phyloP scores from a whole-genome alignment of 345 rosid genomes.

The Syzygium oleosum region DNA sequence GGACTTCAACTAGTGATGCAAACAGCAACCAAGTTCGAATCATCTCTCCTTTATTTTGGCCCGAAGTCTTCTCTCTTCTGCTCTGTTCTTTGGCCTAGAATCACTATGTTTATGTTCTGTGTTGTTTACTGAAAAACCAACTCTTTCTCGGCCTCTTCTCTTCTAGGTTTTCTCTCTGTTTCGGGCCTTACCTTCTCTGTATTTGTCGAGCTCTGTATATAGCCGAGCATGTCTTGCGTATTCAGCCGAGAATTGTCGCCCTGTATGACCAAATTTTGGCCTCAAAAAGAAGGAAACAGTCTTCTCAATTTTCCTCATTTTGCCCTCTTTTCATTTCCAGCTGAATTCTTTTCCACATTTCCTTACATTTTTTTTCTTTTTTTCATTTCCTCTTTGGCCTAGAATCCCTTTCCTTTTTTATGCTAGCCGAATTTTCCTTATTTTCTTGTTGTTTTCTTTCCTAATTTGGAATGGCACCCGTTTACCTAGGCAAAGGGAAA shows the following conservation, averaged over 20 bases:
- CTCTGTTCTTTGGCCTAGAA: not conserved
- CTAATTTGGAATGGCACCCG: not conserved
- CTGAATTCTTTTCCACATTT: not conserved
- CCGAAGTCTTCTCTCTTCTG: not conserved
- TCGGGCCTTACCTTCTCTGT: not conserved
- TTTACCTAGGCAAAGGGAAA: not conserved
- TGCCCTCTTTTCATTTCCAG: not conserved
- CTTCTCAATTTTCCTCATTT: not conserved
- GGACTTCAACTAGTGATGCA: not conserved
- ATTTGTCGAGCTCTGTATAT: not conserved
- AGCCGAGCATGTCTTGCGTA: not conserved
- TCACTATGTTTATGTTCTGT: not conserved
- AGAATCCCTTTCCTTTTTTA: not conserved
- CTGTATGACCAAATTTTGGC: not conserved
- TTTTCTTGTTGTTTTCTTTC: not conserved
- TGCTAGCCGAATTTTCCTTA: not conserved
- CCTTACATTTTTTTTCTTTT: not conserved
- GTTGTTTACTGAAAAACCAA: not conserved
- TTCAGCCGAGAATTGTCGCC: not conserved
- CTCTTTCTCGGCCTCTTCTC: not conserved
- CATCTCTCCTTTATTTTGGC: not conserved
- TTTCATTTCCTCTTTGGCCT: not conserved
- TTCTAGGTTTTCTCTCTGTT: not conserved
- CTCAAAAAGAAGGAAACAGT: not conserved
- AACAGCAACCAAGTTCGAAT: not conserved